phyloP scores from a whole-genome alignment of 1,284 basidiomycete genomes.

The Trichosporon asahii region DNA sequence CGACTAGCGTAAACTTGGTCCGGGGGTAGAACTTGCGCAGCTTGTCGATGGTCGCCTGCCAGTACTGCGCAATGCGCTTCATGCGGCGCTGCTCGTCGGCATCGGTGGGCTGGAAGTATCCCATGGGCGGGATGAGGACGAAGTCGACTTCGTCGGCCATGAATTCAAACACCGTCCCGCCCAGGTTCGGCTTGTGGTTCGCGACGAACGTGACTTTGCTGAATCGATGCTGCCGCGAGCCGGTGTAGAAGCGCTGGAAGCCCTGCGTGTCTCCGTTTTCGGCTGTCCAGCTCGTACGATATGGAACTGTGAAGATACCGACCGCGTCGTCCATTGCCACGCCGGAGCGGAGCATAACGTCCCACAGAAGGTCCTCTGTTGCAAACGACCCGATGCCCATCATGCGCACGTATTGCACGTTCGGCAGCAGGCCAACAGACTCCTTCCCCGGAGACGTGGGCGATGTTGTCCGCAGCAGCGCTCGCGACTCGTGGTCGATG shows the following conservation, averaged over 20 bases:
- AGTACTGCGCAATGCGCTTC: not conserved
- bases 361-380: not conserved
- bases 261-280: not conserved
- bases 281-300: not conserved
- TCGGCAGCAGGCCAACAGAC: not conserved
- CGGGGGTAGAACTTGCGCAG: not conserved
- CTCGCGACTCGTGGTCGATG: not conserved
- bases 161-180: not conserved
- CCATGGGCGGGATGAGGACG: slow-evolving; percentile 5
- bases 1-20: not conserved
- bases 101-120: not conserved
- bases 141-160: not conserved
- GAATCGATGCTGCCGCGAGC: not conserved
- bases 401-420: not conserved
- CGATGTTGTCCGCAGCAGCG: not conserved
- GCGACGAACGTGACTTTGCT: not conserved
- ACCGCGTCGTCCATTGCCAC: not conserved
- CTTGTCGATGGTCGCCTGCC: not conserved
- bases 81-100: not conserved
- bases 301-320: not conserved
- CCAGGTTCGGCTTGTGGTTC: slow-evolving; percentile 1
- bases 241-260: not conserved
- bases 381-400: not conserved
- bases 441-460: not conserved
- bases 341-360: not conserved